Evolutionary conservation across 2,329 filamentous ascomycete species (phyloP).

Genomic region (Pseudophaeomoniella oleicola): DNA sequence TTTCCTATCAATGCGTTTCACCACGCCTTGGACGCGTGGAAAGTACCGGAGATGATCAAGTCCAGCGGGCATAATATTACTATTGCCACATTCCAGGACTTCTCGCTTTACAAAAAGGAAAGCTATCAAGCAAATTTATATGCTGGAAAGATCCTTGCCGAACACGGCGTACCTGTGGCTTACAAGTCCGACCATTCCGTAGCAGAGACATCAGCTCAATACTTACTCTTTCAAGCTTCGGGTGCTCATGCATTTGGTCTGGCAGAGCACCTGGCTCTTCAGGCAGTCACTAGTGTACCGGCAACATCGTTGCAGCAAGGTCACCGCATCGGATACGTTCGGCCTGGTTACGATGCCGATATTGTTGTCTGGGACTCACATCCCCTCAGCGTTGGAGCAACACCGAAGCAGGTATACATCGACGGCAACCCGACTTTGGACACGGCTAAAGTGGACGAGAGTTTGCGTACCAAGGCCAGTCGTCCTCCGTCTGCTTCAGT

Average conservation of each 20-base stretch:
- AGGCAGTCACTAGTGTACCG: conserved; percentile 43
- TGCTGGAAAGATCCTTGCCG: conserved; percentile 51
- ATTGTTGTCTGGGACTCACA: conserved; percentile 50
- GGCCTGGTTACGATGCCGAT: conserved; percentile 47
- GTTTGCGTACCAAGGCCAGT: conserved; percentile 5
- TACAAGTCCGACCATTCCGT: conserved; percentile 55
- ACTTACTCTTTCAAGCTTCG: conserved; percentile 46
- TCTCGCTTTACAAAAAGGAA: conserved; percentile 60
- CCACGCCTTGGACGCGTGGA: conserved; percentile 52
- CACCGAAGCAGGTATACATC: conserved; percentile 49
- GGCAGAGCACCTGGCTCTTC: conserved; percentile 44
- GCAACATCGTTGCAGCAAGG: conserved; percentile 44
- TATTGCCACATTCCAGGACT: conserved; percentile 53
- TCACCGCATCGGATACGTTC: conserved; percentile 44
- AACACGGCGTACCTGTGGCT: conserved; percentile 40
- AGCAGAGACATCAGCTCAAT: conserved; percentile 50
- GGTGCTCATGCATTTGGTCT: conserved; percentile 41
- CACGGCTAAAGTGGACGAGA: conserved; percentile 12
- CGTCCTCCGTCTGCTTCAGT: conserved; percentile 13
- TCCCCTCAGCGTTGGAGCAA: conserved; percentile 44
- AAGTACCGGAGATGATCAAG: conserved; percentile 41
- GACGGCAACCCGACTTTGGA: conserved; percentile 35
- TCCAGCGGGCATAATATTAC: conserved; percentile 29
- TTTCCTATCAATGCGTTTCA: conserved; percentile 54
- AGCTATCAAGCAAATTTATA: conserved; percentile 50